Evolutionary conservation across 371 early-diverging fungal genomes (phyloP), one percentile per base, ranked within the genome.

Genomic region (Mortierella sp.): DNA sequence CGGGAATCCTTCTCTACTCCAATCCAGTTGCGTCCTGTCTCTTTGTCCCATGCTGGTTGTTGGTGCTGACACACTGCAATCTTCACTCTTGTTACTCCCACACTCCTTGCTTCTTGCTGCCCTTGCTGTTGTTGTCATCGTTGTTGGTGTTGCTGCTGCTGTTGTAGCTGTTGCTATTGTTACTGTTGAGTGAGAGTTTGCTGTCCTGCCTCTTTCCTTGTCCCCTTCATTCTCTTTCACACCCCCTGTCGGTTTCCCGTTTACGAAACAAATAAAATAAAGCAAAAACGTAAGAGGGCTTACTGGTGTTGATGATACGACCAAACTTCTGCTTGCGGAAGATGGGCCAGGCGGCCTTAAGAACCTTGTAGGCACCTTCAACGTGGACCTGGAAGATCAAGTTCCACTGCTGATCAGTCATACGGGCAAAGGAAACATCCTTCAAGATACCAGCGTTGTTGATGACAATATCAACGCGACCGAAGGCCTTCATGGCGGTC

Each of bases 371-470:
- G 14, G 97, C 93, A 54, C 99, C 99, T 75, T 95, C 93, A 78
- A 99, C 95, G 87, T 99, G 99, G 41, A 98, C 98, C 79, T 91
- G 90, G 76, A 96, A 94, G 81, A 99, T 95, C 60, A 97, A 88
- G 84, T 98, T 97, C 99, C 99, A 99, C 89, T 98, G 99, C 73
- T 92, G 92, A 90, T 99, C 99, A 4, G 97, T 95, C 96, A 99
- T 98, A 80, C 97, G 93, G 71, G 96, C 93, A 89, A 99, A 98
- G 65, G 97, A 95, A 81, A 95, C 96, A 91, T 99, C 99, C 86
- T 98, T 96, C 75, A 99, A 92, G 81, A 99, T 98, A 63, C 94
- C 99, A 32, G 99, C 99, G 86, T 99, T 99, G 91, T 99, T 99
- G 90, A 99, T 95, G 65, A 99, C 87, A 71, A 99, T 94, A 87